These are phyloP conservation scores for Acidiella bohemica DNA, from an alignment of 495 filamentous ascomycete species.

Conservation along the genomic window DNA sequence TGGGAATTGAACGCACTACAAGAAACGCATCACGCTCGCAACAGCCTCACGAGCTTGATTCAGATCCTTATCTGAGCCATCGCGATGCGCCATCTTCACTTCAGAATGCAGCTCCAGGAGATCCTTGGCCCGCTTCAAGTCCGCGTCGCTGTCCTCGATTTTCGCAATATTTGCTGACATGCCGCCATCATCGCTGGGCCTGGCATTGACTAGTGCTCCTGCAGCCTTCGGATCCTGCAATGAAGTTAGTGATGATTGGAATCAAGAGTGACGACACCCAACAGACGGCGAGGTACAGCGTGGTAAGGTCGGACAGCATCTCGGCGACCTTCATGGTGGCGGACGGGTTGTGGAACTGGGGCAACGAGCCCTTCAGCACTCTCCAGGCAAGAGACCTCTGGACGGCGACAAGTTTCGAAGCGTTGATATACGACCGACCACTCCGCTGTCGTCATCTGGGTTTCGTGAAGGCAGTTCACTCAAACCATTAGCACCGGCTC, in stretches of 20 bases:
- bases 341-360: too few relatives aligned
- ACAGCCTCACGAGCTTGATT: conserved; percentile 14
- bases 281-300: conserved; percentile 17
- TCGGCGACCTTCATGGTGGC: conserved; percentile 15
- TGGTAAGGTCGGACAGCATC: conserved; percentile 16
- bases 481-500: too few relatives aligned
- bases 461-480: too few relatives aligned
- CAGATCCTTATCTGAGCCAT: conserved; percentile 15
- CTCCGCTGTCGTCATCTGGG: too few relatives aligned
- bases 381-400: too few relatives aligned
- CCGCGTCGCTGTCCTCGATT: conserved; percentile 25
- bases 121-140: conserved; percentile 44
- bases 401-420: too few relatives aligned
- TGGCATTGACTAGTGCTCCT: conserved; percentile 43
- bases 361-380: too few relatives aligned
- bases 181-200: conserved; percentile 26
- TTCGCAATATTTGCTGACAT: not conserved
- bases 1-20: not conserved
- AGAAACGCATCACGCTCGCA: conserved; percentile 5
- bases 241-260: too few relatives aligned
- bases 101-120: conserved; percentile 45
- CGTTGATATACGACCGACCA: too few relatives aligned
- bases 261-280: too few relatives aligned
- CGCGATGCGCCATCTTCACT: conserved; percentile 37
- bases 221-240: conserved; percentile 47